Evolutionary conservation across 169 alveolate species (phyloP), one percentile per base, ranked within the genome.

Genomic region (Eimeria necatrix): DNA sequence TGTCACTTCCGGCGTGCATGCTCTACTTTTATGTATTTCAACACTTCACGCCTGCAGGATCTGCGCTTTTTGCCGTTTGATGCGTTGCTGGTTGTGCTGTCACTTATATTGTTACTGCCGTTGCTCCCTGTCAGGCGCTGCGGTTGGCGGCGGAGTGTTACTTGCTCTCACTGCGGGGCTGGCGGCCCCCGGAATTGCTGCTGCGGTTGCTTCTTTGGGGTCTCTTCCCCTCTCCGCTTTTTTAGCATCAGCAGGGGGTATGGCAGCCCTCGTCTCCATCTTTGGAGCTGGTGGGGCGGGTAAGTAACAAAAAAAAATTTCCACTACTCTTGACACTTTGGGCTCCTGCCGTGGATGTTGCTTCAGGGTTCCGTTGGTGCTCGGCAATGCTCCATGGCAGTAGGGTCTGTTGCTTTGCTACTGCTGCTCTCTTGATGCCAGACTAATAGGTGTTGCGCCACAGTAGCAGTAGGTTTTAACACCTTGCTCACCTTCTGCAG

Each of bases 101-200:
- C 32, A 53, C 59, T 26, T 6, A 5, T 41, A 20, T 68, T 48
- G 0, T 20, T 80, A 49, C 89, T 48, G 4, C 52, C 49, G n/a
- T 20, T 48, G 46, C 22, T 48, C 53, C 59, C 2, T 97, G 8
- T 97, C 98, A 49, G 97, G 97, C 10, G 98, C 98, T 20, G 98
- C 99, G 0, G 95, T 97, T 64, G 98, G 99, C 18, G 98, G 98
- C 52, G 98, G 98, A 7, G 97, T 97, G 26, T 86, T 97, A 80
- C 93, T 97, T 9, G 99, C 99, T 4, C 95, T 97, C 59, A 98
- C 98, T 5, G 98, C 98, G n/a, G 99, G 98, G 8, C 81, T 97
- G 80, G 99, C 98, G 16, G 97, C 98, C 0, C 99, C 99, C 8
- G 98, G 97, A 14, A 95, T 98, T 41, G 98, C 98, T 26, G 99